Conservation (phyloP, 208 protist species). For the Acanthamoeba rhysodes region DNA sequence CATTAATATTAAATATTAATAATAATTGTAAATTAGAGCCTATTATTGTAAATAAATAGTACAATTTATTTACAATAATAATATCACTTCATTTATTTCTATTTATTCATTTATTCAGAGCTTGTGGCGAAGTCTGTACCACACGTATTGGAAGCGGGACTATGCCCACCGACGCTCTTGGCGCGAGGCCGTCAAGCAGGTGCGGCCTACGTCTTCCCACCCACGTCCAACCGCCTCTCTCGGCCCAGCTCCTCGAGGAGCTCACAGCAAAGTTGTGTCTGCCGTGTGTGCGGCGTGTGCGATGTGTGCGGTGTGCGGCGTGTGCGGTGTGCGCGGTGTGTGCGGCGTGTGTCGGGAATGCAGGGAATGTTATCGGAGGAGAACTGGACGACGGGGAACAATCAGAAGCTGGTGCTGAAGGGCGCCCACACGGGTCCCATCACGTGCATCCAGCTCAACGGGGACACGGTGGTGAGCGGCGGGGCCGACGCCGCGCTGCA, state of each 20-base stretch:
- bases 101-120: not conserved
- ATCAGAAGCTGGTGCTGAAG: conserved; percentile 37
- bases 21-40: too few relatives aligned
- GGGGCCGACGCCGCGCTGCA: conserved; percentile 53
- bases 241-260: too few relatives aligned
- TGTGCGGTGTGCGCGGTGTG: too few relatives aligned
- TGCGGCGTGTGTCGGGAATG: not conserved
- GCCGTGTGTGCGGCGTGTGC: too few relatives aligned
- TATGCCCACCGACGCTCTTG: conserved; percentile 13
- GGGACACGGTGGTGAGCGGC: conserved; percentile 44
- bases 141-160: conserved; percentile 65
- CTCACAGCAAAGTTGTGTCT: too few relatives aligned
- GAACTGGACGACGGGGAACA: conserved; percentile 19
- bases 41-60: too few relatives aligned
- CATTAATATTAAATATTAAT: too few relatives aligned
- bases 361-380: conserved; percentile 46
- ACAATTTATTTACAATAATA: too few relatives aligned
- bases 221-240: not conserved
- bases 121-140: conserved; percentile 46
- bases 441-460: conserved; percentile 49
- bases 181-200: conserved; percentile 49
- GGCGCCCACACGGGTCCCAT: conserved; percentile 46
- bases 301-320: not conserved
- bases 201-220: not conserved
- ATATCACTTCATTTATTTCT: too few relatives aligned